Percentiles rank a stretch among this genome's conserved stretches.
These are phyloP conservation scores for Proliferodiscus dingleyae DNA, from an alignment of 2,329 filamentous ascomycete species.

Conservation along the genomic window DNA sequence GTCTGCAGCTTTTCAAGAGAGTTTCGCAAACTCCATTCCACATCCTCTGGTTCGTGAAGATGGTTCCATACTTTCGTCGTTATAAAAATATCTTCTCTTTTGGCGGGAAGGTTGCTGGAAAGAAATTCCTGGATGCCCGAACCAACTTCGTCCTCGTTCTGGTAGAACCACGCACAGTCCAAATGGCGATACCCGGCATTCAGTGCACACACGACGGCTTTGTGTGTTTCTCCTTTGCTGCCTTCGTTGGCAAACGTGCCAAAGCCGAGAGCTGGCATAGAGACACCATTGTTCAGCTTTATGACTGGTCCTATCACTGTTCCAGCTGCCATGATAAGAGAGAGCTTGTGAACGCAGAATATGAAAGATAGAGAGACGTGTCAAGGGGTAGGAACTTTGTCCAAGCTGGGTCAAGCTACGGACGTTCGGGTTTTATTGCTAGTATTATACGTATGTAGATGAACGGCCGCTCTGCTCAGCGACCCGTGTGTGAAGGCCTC, in stretches of 20 bases:
- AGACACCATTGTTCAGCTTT: constrained; percentile 34
- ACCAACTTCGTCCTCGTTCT: constrained; percentile 79
- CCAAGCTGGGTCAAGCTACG: constrained; percentile 1
- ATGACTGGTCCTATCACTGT: constrained; percentile 28
- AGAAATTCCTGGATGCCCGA: constrained; percentile 71
- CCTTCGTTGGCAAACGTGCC: constrained; percentile 34
- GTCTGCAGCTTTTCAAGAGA: constrained; percentile 68
- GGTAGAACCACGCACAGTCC: constrained; percentile 73
- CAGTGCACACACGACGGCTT: constrained; percentile 54
- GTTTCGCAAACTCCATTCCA: constrained; percentile 66
- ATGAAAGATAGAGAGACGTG: background rate
- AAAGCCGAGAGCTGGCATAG: constrained; percentile 41
- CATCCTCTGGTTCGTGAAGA: constrained; percentile 58
- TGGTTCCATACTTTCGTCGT: constrained; percentile 84
- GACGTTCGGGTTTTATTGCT: background rate
- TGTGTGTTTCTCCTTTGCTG: constrained; percentile 41
- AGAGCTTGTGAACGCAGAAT: background rate
- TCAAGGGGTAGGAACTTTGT: background rate
- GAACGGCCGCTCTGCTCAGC: too few species aligned
- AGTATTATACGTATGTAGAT: too few species aligned
- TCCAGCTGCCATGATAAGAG: constrained; percentile 21
- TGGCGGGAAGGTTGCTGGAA: constrained; percentile 50
- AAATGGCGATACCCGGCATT: constrained; percentile 61
- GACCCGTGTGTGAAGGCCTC: too few species aligned
- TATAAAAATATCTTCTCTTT: constrained; percentile 76